phyloP scores from a whole-genome alignment of 2,329 filamentous ascomycete genomes.

The Fusarium sarcochroum region DNA sequence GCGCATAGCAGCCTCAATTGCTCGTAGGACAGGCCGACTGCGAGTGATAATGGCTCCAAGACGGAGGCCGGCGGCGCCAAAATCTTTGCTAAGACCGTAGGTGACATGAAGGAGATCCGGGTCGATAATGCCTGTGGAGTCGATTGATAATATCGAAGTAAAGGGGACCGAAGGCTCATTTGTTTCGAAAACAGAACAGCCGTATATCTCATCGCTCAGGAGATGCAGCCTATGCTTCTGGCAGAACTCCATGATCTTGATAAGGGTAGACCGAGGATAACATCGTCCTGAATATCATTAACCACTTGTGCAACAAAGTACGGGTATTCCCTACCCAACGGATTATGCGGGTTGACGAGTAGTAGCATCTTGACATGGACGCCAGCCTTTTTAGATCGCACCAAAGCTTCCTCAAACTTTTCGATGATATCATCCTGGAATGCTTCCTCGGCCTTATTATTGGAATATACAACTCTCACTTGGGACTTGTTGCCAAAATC shows the following conservation, averaged over 20 bases:
- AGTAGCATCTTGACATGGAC: conserved; percentile 62
- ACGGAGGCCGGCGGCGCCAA: conserved; percentile 66
- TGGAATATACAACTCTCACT: conserved; percentile 61
- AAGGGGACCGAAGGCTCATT: conserved; percentile 56
- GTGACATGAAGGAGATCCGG: conserved; percentile 64
- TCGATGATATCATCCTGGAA: conserved; percentile 61
- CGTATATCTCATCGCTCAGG: conserved; percentile 72
- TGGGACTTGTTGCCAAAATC: conserved; percentile 62
- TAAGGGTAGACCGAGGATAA: conserved; percentile 60
- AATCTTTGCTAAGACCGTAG: conserved; percentile 63
- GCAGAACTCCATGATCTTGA: conserved; percentile 64
- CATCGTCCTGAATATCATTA: conserved; percentile 54
- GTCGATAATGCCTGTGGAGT: conserved; percentile 60
- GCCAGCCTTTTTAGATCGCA: conserved; percentile 53
- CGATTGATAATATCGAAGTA: conserved; percentile 64
- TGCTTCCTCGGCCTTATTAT: conserved; percentile 58
- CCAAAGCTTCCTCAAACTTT: conserved; percentile 61
- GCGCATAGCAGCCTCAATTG: conserved; percentile 57
- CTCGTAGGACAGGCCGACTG: conserved; percentile 51
- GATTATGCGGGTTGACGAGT: conserved; percentile 68
- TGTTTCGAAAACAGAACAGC: conserved; percentile 62
- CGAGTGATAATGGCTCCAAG: conserved; percentile 63
- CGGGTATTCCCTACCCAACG: conserved; percentile 56
- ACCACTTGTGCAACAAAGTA: not conserved
- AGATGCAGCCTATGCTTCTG: conserved; percentile 65